Base-by-base conservation (phyloP, 257 asterid species). In the Plantago ovata region DNA sequence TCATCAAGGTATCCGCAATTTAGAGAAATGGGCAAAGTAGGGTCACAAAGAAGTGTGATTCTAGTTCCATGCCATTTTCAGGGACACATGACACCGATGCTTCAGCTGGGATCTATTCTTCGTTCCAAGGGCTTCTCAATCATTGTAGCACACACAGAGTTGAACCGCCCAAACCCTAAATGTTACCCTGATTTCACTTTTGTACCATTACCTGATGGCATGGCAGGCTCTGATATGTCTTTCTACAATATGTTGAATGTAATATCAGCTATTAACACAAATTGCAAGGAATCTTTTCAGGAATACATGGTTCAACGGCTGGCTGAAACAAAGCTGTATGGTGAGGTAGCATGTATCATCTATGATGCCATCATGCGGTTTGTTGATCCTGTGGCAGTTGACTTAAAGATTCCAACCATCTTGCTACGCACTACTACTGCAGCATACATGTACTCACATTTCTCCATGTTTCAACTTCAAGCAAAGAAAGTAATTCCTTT, bases 71-170 rank as follows among this genome's bases (percentile, higher is more conserved):
- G 23, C 58, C 89, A 84, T 6, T 74, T 61, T 59, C 84, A 74
- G 23, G 86, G 89, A 14, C 89, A 79, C 70, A 3, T 76, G 4
- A 82, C 84, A 5, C 86, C 86, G 1, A 82, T 79, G 86, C 80
- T 79, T 22, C 86, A 79, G 23, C 61, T 79, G 7, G 84, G 73
- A 4, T 20, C 58, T 1, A 40, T 73, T 38, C 80, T 80, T 11
- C 60, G 70, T 28, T 66, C 84, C 0, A 62, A 21, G 53, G 95
- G 95, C 42, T 84, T 84, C 72, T 72, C 83, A 1, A 47, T 87
- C 24, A 48, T 60, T 7, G 32, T 84, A 2, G 84, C 82, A 7
- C 88, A 80, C 76, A 61, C 95, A 2, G 39, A 74, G 9, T 80
- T 65, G 64, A 76, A 74, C 43, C 56, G 83, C n/a, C 86, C 84